Evolutionary conservation across 2,329 filamentous ascomycete species (phyloP).

Genomic region (Ceratocystiopsis minuta): DNA sequence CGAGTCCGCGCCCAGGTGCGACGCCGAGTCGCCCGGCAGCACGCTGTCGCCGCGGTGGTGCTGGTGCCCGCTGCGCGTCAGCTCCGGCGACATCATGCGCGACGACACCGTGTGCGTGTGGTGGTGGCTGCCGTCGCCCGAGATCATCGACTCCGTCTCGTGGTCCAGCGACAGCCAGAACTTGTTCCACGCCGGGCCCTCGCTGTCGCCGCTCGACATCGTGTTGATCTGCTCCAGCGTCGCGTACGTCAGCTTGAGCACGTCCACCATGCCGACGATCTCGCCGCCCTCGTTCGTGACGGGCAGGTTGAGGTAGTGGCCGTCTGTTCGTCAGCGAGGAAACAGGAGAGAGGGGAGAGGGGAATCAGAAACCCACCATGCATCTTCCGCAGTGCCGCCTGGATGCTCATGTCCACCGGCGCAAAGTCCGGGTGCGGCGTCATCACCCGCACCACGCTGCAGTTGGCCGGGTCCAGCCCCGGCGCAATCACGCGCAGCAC

Average conservation of each 20-base stretch:
- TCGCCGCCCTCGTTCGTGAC: slow-evolving; percentile 97
- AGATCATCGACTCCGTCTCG: slow-evolving; percentile 91
- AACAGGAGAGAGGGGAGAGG: neutral
- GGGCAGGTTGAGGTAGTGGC: slow-evolving; percentile 92
- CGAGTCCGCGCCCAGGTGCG: slow-evolving; percentile 69
- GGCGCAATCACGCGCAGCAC: slow-evolving; percentile 95
- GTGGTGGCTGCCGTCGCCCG: slow-evolving; percentile 69
- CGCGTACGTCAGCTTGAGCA: slow-evolving; percentile 93
- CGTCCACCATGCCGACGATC: slow-evolving; percentile 98
- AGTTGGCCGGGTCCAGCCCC: slow-evolving; percentile 80
- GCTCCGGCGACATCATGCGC: slow-evolving; percentile 57
- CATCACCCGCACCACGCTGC: slow-evolving; percentile 97
- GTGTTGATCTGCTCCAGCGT: slow-evolving; percentile 96
- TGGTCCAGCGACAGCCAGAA: slow-evolving; percentile 96
- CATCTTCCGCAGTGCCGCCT: slow-evolving; percentile 96
- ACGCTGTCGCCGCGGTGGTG: slow-evolving; percentile 42
- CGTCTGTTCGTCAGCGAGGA: slow-evolving; percentile 38
- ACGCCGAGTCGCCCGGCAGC: slow-evolving; percentile 84
- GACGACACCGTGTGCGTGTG: slow-evolving; percentile 45
- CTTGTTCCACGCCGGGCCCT: slow-evolving; percentile 98
- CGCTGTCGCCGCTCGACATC: slow-evolving; percentile 73
- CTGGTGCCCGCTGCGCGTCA: slow-evolving; percentile 45
- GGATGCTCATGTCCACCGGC: slow-evolving; percentile 96
- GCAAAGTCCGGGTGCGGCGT: slow-evolving; percentile 98
- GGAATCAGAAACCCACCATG: slow-evolving; percentile 51